Evolutionary conservation across 2,329 filamentous ascomycete species (phyloP).

Genomic region (Colletotrichum somersetense): DNA sequence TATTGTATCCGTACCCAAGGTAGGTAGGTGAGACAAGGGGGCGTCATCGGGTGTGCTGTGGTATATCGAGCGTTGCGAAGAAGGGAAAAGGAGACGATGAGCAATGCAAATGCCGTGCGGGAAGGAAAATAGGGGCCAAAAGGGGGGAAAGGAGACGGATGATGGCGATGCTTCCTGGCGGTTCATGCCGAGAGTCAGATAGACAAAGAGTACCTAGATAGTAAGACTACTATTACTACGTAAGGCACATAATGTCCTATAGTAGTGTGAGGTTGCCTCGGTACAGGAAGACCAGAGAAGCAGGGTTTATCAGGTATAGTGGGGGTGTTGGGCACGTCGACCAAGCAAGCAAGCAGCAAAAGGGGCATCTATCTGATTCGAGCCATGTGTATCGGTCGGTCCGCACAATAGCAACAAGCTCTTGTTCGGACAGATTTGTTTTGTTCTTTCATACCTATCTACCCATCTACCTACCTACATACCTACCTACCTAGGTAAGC

Average conservation of each 20-base stretch:
- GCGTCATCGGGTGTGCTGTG: neutral
- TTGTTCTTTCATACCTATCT: too few relatives aligned
- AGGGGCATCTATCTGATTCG: too few relatives aligned
- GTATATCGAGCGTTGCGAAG: constrained; percentile 7
- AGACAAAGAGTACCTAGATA: neutral
- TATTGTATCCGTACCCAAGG: too few relatives aligned
- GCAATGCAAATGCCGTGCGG: neutral
- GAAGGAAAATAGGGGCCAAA: neutral
- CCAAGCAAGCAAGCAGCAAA: neutral
- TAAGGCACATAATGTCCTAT: too few relatives aligned
- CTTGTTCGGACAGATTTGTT: neutral
- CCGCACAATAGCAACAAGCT: too few relatives aligned
- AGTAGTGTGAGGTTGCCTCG: neutral
- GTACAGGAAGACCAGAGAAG: too few relatives aligned
- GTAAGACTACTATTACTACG: too few relatives aligned
- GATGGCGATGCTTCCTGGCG: neutral
- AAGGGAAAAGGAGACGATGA: neutral
- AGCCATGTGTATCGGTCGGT: too few relatives aligned
- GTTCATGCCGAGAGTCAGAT: neutral
- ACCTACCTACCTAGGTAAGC: too few relatives aligned
- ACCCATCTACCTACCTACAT: too few relatives aligned
- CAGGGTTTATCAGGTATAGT: too few relatives aligned
- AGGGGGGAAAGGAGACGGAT: neutral
- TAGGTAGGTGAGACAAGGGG: constrained; percentile 23
- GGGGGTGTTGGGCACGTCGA: too few relatives aligned